Evolutionary conservation across 2,329 filamentous ascomycete genomes (phyloP).

Genomic region (Talaromyces sp.): DNA sequence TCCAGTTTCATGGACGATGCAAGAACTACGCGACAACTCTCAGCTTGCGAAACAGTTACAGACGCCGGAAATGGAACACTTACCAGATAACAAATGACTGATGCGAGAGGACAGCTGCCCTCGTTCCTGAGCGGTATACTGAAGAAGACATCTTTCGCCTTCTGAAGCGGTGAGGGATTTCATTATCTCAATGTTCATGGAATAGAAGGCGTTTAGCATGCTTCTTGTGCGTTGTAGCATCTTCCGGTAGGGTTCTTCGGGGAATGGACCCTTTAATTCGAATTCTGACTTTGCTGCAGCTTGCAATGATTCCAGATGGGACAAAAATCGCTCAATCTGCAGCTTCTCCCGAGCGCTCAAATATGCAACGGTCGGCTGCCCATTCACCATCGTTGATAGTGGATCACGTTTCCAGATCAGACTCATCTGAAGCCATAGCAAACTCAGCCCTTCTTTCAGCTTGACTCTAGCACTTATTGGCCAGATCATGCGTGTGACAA

Average conservation of each 20-base stretch:
- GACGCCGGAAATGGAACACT: conserved; percentile 15
- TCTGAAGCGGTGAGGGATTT: conserved; percentile 70
- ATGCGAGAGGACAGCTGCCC: conserved; percentile 79
- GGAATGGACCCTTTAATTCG: conserved; percentile 82
- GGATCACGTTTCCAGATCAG: conserved; percentile 95
- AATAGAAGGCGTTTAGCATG: conserved; percentile 89
- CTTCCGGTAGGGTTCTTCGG: conserved; percentile 63
- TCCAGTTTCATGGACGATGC: conserved; percentile 91
- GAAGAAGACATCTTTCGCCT: conserved; percentile 75
- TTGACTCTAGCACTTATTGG: conserved; percentile 86
- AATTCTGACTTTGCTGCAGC: conserved; percentile 76
- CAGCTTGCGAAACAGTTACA: not conserved
- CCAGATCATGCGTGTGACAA: conserved; percentile 86
- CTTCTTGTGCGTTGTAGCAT: conserved; percentile 76
- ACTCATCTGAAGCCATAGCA: conserved; percentile 92
- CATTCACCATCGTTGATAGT: conserved; percentile 65
- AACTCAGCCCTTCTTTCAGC: conserved; percentile 79
- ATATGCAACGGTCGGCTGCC: conserved; percentile 58
- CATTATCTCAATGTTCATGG: conserved; percentile 87
- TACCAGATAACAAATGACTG: conserved; percentile 71
- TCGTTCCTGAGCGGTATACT: conserved; percentile 74
- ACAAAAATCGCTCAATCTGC: conserved; percentile 73
- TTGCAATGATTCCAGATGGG: conserved; percentile 68
- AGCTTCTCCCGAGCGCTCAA: conserved; percentile 85
- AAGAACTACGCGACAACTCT: conserved; percentile 60